These are phyloP conservation scores for Yarrowia sp. DNA, from an alignment of 805 yeast species.

Conservation along the genomic window DNA sequence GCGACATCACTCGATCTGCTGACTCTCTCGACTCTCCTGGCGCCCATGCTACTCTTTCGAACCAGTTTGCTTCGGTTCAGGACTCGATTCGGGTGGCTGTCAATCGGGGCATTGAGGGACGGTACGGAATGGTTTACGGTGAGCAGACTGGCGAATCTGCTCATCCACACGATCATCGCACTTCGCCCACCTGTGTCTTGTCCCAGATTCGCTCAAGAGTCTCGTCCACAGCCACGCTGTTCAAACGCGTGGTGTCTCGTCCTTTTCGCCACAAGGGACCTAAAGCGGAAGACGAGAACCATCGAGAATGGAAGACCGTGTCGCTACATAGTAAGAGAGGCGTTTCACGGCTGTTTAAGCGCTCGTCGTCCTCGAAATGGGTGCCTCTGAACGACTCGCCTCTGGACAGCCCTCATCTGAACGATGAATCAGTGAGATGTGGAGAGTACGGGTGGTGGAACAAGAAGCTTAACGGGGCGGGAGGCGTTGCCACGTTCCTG, in stretches of 20 bases:
- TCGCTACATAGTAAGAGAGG: neutral
- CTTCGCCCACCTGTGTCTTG: neutral
- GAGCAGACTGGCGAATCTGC: neutral
- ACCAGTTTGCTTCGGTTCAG: conserved; percentile 1
- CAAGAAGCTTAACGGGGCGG: neutral
- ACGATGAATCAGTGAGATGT: neutral
- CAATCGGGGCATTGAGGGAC: neutral
- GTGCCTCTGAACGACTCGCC: neutral
- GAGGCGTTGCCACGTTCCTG: too few relatives aligned
- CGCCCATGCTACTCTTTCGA: too few relatives aligned
- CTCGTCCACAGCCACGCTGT: neutral
- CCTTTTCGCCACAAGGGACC: neutral
- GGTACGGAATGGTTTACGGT: conserved; percentile 1
- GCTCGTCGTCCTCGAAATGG: neutral
- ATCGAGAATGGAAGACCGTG: neutral
- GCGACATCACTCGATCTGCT: neutral
- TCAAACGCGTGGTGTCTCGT: neutral
- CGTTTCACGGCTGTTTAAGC: neutral
- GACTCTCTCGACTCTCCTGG: neutral
- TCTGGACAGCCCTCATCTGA: too few relatives aligned
- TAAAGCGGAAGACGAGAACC: neutral
- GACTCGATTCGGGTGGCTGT: conserved; percentile 10
- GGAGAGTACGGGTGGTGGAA: conserved; percentile 6
- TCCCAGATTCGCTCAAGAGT: neutral
- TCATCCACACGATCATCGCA: neutral